Evolutionary conservation across 2,329 filamentous ascomycete genomes (phyloP).

Genomic region (Conoideocrella luteorostrata): DNA sequence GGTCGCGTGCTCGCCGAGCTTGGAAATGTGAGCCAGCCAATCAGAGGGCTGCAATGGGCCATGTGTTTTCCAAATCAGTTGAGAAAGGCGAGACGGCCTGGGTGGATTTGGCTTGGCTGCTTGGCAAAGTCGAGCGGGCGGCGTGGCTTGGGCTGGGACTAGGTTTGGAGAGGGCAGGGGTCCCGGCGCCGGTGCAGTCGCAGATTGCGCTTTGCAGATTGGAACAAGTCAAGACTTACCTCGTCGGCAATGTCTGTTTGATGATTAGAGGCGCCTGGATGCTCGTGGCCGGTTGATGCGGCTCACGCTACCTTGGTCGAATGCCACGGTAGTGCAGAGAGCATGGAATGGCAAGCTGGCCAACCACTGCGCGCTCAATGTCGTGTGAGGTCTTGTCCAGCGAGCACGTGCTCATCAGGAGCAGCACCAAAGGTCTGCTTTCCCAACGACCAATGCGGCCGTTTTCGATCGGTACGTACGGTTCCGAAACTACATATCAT

Average conservation of each 20-base stretch:
- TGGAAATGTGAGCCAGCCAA: slow-evolving; percentile 19
- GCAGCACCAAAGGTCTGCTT: not conserved
- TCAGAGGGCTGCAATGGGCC: slow-evolving; percentile 24
- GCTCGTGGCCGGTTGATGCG: no score
- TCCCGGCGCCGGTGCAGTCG: slow-evolving; percentile 5
- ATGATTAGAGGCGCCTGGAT: no score
- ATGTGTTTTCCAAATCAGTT: slow-evolving; percentile 21
- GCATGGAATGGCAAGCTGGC: no score
- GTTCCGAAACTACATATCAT: no score
- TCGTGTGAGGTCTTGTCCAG: slow-evolving; percentile 6
- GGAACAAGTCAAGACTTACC: no score
- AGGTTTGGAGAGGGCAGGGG: not conserved
- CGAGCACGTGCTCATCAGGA: slow-evolving; percentile 10
- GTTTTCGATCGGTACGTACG: no score
- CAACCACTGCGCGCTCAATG: not conserved
- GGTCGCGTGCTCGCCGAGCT: slow-evolving; percentile 33
- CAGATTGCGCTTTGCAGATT: not conserved
- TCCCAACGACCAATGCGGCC: no score
- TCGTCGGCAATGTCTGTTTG: no score
- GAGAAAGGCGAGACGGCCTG: not conserved
- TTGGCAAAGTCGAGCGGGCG: not conserved
- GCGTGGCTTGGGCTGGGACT: not conserved
- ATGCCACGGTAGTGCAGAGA: no score
- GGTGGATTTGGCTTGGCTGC: not conserved
- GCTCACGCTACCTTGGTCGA: no score